Evolutionary conservation across 2,329 filamentous ascomycete genomes (phyloP).

Genomic region (Botrytis tulipae): DNA sequence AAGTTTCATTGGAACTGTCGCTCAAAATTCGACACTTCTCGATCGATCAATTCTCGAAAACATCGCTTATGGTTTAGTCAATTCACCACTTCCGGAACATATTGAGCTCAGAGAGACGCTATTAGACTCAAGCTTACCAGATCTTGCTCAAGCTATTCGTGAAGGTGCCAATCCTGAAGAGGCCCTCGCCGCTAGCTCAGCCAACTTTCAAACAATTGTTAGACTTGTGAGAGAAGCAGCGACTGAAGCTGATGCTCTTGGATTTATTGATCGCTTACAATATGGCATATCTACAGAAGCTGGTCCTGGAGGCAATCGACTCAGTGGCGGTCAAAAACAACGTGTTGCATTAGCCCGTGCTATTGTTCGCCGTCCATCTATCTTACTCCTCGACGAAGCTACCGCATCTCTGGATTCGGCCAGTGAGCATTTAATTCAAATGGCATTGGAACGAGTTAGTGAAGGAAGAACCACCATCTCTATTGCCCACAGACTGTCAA

Average conservation of each 20-base stretch:
- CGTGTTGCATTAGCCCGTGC: conserved; percentile 60
- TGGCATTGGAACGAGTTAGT: conserved; percentile 77
- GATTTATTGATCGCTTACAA: conserved; percentile 7
- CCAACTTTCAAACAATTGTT: conserved; percentile 1
- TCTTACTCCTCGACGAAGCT: conserved; percentile 61
- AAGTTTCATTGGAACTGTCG: conserved; percentile 12
- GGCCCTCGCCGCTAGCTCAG: conserved; percentile 3
- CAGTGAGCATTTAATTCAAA: conserved; percentile 87
- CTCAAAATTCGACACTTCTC: conserved; percentile 9
- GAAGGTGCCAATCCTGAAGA: neutral
- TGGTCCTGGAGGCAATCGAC: conserved; percentile 8
- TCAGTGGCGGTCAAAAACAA: conserved; percentile 17
- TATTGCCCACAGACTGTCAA: conserved; percentile 86
- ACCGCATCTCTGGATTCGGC: conserved; percentile 73
- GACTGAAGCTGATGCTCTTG: conserved; percentile 12
- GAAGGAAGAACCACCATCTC: conserved; percentile 85
- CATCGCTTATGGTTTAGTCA: conserved; percentile 15
- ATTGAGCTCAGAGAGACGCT: neutral
- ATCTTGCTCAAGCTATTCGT: conserved; percentile 1
- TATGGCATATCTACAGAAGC: conserved; percentile 1
- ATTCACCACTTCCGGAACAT: conserved; percentile 7
- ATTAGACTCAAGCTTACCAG: conserved; percentile 7
- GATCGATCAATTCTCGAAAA: conserved; percentile 15
- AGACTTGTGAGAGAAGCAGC: conserved; percentile 4
- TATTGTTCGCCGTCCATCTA: conserved; percentile 51